Evolutionary conservation across 768 basidiomycete species (phyloP).

Genomic region (Mycena sanguinolenta): DNA sequence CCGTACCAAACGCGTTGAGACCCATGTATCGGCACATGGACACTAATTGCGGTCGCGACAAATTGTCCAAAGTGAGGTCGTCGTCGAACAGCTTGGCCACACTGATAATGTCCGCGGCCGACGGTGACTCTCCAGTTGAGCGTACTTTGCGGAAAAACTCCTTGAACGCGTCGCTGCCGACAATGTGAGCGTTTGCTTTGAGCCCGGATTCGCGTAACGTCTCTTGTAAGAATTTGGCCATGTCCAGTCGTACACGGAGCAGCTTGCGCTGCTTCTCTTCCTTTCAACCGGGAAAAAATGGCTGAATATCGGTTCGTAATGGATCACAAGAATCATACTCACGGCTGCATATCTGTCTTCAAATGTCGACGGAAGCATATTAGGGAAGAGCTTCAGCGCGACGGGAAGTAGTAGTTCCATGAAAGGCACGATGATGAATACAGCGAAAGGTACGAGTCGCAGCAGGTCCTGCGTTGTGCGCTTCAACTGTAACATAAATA

Average conservation of each 20-base stretch:
- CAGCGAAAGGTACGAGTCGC: slow-evolving; percentile 94
- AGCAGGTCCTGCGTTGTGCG: slow-evolving; percentile 95
- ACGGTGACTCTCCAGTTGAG: slow-evolving; percentile 95
- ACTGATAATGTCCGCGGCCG: slow-evolving; percentile 88
- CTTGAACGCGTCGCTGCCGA: slow-evolving; percentile 96
- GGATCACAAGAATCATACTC: slow-evolving; percentile 24
- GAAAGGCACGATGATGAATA: slow-evolving; percentile 96
- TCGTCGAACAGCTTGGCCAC: slow-evolving; percentile 98
- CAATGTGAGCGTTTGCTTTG: slow-evolving; percentile 92
- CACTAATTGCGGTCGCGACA: slow-evolving; percentile 97
- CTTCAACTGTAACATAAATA: slow-evolving; percentile 69
- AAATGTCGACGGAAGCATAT: slow-evolving; percentile 98
- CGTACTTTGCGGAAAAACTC: slow-evolving; percentile 99
- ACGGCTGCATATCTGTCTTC: slow-evolving; percentile 97
- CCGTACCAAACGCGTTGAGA: slow-evolving; percentile 97
- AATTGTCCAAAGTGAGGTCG: slow-evolving; percentile 97
- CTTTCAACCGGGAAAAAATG: slow-evolving; percentile 54
- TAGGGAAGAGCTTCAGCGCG: slow-evolving; percentile 96
- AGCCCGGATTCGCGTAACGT: slow-evolving; percentile 95
- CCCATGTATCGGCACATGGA: slow-evolving; percentile 99
- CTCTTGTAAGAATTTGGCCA: slow-evolving; percentile 99
- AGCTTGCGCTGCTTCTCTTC: slow-evolving; percentile 98
- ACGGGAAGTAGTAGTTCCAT: slow-evolving; percentile 98
- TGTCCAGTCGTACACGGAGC: slow-evolving; percentile 93
- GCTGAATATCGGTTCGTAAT: neutral